A percentile compares a stretch with the other conserved stretches of the same genome.
Conservation (phyloP, 768 basidiomycete species). For the Amyloporia xantha region DNA sequence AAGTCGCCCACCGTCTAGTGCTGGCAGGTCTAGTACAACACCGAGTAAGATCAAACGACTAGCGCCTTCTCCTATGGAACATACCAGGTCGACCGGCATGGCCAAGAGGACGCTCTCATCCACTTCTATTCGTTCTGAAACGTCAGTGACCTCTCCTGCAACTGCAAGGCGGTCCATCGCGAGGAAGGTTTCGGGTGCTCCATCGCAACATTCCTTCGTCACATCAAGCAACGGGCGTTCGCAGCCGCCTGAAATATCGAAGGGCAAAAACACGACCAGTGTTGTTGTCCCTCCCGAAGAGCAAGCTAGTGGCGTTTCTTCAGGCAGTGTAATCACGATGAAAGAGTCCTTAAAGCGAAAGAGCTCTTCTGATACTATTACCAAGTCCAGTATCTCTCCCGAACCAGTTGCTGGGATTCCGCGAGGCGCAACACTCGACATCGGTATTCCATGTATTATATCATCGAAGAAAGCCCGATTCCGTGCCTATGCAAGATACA, state of each 20-base stretch:
- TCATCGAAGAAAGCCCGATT: conserved; percentile 77
- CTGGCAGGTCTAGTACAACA: conserved; percentile 16
- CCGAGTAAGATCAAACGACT: conserved; percentile 15
- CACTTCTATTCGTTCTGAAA: conserved; percentile 23
- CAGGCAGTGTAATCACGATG: conserved; percentile 27
- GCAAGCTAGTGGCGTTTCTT: conserved; percentile 22
- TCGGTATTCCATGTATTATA: conserved; percentile 89
- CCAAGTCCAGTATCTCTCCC: conserved; percentile 21
- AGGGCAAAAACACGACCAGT: conserved; percentile 10
- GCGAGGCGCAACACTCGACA: conserved; percentile 68
- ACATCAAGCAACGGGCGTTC: conserved; percentile 7
- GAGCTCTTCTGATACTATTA: conserved; percentile 32
- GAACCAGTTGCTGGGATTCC: conserved; percentile 24
- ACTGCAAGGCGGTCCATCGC: conserved; percentile 12
- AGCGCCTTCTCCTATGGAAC: conserved; percentile 15
- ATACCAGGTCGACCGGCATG: conserved; percentile 8
- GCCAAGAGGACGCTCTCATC: conserved; percentile 22
- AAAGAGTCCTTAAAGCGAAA: conserved; percentile 29
- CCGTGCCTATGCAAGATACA: conserved; percentile 82
- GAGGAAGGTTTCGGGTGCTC: conserved; percentile 6
- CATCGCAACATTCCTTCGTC: conserved; percentile 6
- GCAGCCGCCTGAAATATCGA: conserved; percentile 9
- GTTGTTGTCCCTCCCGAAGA: conserved; percentile 12
- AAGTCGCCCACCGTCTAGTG: conserved; percentile 17
- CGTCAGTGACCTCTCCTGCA: conserved; percentile 20